Evolutionary conservation across 1,284 basidiomycete species (phyloP).

Genomic region (Bjerkandera adusta): DNA sequence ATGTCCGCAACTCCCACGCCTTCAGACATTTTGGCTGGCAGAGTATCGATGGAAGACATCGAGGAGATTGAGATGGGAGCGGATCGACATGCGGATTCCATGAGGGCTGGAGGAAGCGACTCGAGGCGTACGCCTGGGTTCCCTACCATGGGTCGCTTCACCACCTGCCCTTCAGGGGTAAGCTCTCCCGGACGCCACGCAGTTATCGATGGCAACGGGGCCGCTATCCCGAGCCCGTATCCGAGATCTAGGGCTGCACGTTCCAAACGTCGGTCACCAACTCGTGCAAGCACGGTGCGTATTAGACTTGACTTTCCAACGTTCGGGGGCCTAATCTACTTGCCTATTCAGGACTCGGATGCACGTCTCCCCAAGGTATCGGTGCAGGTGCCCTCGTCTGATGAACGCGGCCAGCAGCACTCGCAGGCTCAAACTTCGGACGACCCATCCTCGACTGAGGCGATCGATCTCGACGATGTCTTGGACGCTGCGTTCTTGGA

Average conservation of each 20-base stretch:
- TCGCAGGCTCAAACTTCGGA: constrained; percentile 29
- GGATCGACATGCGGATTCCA: constrained; percentile 20
- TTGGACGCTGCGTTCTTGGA: constrained; percentile 71
- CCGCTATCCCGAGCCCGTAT: constrained; percentile 65
- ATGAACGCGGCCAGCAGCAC: constrained; percentile 32
- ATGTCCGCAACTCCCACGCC: constrained; percentile 35
- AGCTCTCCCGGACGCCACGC: constrained; percentile 40
- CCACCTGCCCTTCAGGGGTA: constrained; percentile 25
- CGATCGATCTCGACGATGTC: constrained; percentile 78
- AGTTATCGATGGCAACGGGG: constrained; percentile 56
- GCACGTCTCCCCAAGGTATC: constrained; percentile 14
- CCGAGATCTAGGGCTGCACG: constrained; percentile 31
- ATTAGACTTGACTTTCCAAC: too few species aligned
- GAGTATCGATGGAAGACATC: constrained; percentile 41
- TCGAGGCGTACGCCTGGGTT: constrained; percentile 19
- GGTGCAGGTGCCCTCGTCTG: constrained; percentile 27
- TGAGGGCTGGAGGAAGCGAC: constrained; percentile 15
- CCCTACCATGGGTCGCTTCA: constrained; percentile 60
- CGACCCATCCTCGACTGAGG: constrained; percentile 38
- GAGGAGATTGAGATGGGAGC: constrained; percentile 42
- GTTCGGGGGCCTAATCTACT: background rate
- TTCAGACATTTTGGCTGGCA: constrained; percentile 64
- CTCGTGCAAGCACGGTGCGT: constrained; percentile 14
- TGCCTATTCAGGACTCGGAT: background rate
- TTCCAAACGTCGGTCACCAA: constrained; percentile 13